phyloP scores from a whole-genome alignment of 768 basidiomycete genomes.

The Ephemerocybe angulata region DNA sequence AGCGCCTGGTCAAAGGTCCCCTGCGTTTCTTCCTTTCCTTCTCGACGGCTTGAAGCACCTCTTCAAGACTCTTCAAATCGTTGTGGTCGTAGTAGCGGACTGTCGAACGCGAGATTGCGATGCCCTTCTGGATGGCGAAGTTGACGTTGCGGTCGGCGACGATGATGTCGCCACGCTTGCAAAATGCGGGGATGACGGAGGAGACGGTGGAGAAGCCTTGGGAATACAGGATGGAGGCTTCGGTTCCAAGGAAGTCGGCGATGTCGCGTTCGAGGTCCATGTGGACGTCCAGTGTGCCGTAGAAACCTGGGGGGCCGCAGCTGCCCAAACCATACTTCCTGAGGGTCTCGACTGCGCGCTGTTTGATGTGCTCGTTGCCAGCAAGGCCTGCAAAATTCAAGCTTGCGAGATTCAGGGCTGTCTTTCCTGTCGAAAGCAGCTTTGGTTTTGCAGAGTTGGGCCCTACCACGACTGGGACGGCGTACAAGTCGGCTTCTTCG shows the following conservation, averaged over 20 bases:
- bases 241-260: constrained; percentile 86
- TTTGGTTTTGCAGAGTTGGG: constrained; percentile 82
- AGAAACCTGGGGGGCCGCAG: constrained; percentile 96
- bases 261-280: constrained; percentile 85
- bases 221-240: constrained; percentile 87
- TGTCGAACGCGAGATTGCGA: constrained; percentile 88
- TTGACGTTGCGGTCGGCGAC: constrained; percentile 97
- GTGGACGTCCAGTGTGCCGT: constrained; percentile 97
- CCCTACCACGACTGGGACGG: constrained; percentile 76
- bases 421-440: constrained; percentile 66
- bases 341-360: constrained; percentile 78
- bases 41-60: constrained; percentile 76
- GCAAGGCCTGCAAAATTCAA: constrained; percentile 91
- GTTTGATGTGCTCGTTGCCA: constrained; percentile 83
- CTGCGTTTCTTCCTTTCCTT: constrained; percentile 87
- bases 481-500: constrained; percentile 66
- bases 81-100: constrained; percentile 97
- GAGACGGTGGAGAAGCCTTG: constrained; percentile 90
- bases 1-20: constrained; percentile 78
- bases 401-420: constrained; percentile 80
- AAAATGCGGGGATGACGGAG: constrained; percentile 95
- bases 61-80: constrained; percentile 86
- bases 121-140: constrained; percentile 93
- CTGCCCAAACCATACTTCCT: constrained; percentile 89
- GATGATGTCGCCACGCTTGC: constrained; percentile 95